Percentiles rank a stretch among this genome's conserved stretches.
Conservation (phyloP, 345 rosid genomes). For the Populus alba region DNA sequence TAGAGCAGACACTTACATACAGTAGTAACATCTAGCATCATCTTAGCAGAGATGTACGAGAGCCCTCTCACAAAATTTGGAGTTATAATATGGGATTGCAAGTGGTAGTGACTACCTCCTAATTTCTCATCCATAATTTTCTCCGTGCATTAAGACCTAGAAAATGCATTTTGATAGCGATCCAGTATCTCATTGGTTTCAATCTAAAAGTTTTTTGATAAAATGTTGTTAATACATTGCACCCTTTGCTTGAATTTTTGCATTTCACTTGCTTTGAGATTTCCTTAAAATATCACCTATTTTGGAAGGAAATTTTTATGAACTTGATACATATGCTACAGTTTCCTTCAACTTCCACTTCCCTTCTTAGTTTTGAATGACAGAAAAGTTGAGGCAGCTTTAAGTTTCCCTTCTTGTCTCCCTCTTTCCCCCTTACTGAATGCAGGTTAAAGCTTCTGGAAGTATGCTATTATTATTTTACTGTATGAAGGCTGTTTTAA, state of each 20-base stretch:
- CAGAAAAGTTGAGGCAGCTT: neutral
- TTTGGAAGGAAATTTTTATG: neutral
- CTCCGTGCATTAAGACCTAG: neutral
- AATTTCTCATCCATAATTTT: neutral
- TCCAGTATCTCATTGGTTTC: neutral
- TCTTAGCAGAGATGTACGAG: neutral
- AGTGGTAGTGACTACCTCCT: neutral
- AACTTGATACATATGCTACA: neutral
- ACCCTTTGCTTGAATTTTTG: neutral
- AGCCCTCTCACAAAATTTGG: neutral
- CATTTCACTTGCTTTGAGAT: neutral
- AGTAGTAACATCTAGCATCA: neutral
- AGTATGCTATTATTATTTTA: neutral
- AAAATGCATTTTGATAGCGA: neutral
- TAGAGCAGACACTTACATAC: neutral
- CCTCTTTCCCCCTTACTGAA: neutral
- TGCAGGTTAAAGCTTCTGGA: neutral
- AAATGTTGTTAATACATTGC: neutral
- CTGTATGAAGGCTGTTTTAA: neutral
- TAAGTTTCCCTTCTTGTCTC: neutral
- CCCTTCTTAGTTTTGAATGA: neutral
- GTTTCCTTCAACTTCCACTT: neutral
- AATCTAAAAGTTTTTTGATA: neutral
- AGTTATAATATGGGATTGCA: neutral
- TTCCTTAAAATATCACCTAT: neutral